These are phyloP conservation scores for Polygonum aviculare DNA, from an alignment of 148 eudicot genomes.

Conservation along the genomic window DNA sequence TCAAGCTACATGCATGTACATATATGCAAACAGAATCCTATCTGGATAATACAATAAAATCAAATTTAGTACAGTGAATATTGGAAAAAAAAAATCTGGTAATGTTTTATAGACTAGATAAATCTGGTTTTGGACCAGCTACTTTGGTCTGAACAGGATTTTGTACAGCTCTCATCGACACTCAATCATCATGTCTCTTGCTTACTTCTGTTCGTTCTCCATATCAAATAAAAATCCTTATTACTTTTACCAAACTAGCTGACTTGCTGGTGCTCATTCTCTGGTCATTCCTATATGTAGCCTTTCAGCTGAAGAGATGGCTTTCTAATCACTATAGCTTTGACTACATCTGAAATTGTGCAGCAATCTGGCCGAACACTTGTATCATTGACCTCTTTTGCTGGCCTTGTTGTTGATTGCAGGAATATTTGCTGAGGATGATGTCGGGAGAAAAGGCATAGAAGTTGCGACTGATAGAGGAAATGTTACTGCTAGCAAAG, in stretches of 20 bases:
- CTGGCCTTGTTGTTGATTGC: slow-evolving; percentile 14
- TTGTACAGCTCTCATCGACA: too few relatives aligned
- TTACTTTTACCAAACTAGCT: background rate
- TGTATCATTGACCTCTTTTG: background rate
- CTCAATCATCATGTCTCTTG: too few relatives aligned
- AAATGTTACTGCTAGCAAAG: slow-evolving; percentile 94
- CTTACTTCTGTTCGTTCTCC: too few relatives aligned
- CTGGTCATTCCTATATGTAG: background rate
- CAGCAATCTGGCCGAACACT: background rate
- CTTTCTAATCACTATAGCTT: background rate
- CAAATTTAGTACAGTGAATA: too few relatives aligned
- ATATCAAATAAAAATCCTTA: too few relatives aligned
- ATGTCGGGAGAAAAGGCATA: slow-evolving; percentile 80
- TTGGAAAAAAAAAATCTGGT: too few relatives aligned
- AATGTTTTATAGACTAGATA: too few relatives aligned
- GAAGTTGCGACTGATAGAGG: slow-evolving; percentile 52
- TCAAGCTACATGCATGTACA: too few relatives aligned
- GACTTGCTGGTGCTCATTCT: background rate
- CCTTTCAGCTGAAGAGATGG: background rate
- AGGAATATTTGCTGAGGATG: slow-evolving; percentile 99
- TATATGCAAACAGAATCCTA: too few relatives aligned
- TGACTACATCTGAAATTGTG: background rate
- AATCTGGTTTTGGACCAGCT: too few relatives aligned
- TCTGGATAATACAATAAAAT: too few relatives aligned
- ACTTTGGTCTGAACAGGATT: too few relatives aligned